phyloP scores from a whole-genome alignment of 306 rosid genomes.

The Medicago lupulina region DNA sequence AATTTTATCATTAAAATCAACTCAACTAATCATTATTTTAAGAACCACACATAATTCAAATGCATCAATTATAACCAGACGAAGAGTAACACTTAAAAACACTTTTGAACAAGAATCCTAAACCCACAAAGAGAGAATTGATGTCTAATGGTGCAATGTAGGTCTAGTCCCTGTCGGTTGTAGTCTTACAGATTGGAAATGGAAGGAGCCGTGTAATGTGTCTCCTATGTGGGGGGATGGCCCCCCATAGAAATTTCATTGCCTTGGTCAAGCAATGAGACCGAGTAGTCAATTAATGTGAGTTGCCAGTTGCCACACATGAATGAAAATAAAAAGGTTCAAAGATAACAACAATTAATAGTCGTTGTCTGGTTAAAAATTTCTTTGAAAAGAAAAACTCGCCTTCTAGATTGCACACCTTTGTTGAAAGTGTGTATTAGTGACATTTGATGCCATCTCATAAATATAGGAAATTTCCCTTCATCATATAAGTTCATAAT shows the following conservation, averaged over 20 bases:
- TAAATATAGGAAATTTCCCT: neutral
- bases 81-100: too few species aligned
- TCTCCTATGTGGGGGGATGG: neutral
- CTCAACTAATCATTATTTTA: too few species aligned
- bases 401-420: neutral
- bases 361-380: too few species aligned
- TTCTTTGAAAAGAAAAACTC: too few species aligned
- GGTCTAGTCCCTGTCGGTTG: neutral
- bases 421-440: neutral
- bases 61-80: too few species aligned
- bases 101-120: neutral
- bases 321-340: neutral
- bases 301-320: neutral
- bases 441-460: neutral
- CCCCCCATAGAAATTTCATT: neutral
- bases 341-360: too few species aligned
- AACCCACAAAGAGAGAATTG: neutral
- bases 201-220: neutral
- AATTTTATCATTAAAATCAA: too few species aligned
- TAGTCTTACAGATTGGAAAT: neutral
- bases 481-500: too few species aligned
- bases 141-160: neutral
- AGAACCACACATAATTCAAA: too few species aligned
- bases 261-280: neutral
- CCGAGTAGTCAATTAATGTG: neutral